Conservation (phyloP, 2,329 filamentous ascomycete species). For the Botrytis fragariae region DNA sequence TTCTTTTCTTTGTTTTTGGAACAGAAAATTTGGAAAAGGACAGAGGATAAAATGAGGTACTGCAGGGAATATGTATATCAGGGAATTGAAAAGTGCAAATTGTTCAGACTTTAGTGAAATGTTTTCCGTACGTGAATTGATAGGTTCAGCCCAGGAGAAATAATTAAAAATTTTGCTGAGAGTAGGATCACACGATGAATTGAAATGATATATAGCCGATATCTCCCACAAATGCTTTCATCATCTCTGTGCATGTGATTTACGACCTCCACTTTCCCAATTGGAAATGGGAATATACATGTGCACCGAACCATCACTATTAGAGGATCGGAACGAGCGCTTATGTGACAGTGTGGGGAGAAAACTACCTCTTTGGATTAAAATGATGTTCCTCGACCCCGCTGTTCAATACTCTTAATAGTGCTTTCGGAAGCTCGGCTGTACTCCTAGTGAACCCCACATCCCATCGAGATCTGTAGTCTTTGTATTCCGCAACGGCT, state of each 20-base stretch:
- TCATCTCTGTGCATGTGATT: not conserved
- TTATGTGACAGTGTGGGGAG: not conserved
- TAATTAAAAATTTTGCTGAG: accelerated
- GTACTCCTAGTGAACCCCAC: not conserved
- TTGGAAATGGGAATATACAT: not conserved
- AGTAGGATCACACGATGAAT: not conserved
- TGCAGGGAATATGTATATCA: not conserved
- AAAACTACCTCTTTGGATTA: no score
- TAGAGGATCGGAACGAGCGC: not conserved
- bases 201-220: not conserved
- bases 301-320: not conserved
- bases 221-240: no score
- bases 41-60: no score
- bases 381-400: no score
- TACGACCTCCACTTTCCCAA: not conserved
- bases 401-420: not conserved
- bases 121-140: not conserved
- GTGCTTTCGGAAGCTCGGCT: not conserved
- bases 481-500: not conserved
- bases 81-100: not conserved
- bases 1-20: not conserved
- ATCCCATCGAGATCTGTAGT: not conserved
- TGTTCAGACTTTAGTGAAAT: not conserved
- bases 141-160: not conserved
- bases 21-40: not conserved